phyloP scores from a whole-genome alignment of 257 asterid genomes.

The Rhazya stricta region DNA sequence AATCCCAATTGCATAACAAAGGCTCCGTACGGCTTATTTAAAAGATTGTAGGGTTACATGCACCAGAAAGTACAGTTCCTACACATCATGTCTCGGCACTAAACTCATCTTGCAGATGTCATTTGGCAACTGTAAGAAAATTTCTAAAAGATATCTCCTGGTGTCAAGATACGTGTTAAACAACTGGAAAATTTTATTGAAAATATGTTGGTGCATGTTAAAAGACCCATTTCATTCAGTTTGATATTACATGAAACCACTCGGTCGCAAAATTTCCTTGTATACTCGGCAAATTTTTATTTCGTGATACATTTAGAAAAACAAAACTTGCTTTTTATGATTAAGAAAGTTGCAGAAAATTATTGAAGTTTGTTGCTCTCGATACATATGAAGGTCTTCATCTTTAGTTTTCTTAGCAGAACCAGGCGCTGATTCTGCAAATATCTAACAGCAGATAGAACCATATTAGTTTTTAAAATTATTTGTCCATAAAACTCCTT shows the following conservation, averaged over 20 bases:
- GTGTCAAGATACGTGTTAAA: background rate
- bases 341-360: background rate
- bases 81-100: background rate
- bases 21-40: background rate
- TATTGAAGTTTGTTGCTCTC: background rate
- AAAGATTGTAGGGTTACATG: background rate
- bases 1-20: background rate
- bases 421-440: background rate
- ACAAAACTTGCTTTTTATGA: background rate
- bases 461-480: background rate
- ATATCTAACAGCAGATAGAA: background rate
- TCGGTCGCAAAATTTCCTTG: background rate
- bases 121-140: background rate
- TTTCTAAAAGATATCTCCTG: background rate
- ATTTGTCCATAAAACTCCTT: background rate
- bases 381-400: background rate
- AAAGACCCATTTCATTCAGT: background rate
- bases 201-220: background rate
- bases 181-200: background rate
- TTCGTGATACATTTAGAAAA: background rate
- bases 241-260: background rate
- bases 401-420: background rate
- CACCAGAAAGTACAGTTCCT: background rate
- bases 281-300: background rate
- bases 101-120: background rate